Evolutionary conservation across 768 basidiomycete species (phyloP), one percentile per base, ranked within the genome.

Genomic region (Mycena polygramma): DNA sequence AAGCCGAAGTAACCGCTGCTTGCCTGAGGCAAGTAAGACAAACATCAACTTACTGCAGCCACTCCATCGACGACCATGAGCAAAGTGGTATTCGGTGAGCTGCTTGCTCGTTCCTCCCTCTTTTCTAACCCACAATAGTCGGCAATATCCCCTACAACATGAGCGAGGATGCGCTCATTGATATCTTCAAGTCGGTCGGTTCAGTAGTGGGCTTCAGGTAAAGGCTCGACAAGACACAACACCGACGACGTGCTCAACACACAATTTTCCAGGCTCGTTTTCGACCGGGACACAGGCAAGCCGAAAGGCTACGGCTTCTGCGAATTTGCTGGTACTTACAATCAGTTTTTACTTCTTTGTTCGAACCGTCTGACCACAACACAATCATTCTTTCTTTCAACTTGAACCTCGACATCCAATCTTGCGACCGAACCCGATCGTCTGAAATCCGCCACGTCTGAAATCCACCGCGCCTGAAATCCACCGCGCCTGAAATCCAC

Each of bases 301-400:
- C 94, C 96, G 59, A 92, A 92, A 81, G 96, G 96, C 36, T 97
- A 96, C 80, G 96, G 95, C 24, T 95, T 95, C 77, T 95, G 94
- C 85, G 94, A 96, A 88, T 96, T 94, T 76, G 89, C 92, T 74
- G 95, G 94, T 95, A 88, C 83, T 30, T 30, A 30, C 30, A 30
- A 86, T 85, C 77, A 80, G 77, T 82, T 78, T 77, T 74, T 78
- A 35, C 75, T 66, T 75, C 64, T 69, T 70, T 73, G 63, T 71
- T 63, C 73, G 30, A 30, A 6, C 13, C 72, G 65, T 57, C 72
- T 71, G 53, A 73, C 57, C 73, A 57, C 72, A 72, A 75, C 49
- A 30, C 30, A 30, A 30, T 30, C 30, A 30, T 30, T 30, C 30
- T 30, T 43, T 72, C 76, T 82, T 82, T 69, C 68, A 66, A 71